These are phyloP conservation scores for Puccinia horiana DNA, from an alignment of 1,284 basidiomycete species.

Conservation along the genomic window DNA sequence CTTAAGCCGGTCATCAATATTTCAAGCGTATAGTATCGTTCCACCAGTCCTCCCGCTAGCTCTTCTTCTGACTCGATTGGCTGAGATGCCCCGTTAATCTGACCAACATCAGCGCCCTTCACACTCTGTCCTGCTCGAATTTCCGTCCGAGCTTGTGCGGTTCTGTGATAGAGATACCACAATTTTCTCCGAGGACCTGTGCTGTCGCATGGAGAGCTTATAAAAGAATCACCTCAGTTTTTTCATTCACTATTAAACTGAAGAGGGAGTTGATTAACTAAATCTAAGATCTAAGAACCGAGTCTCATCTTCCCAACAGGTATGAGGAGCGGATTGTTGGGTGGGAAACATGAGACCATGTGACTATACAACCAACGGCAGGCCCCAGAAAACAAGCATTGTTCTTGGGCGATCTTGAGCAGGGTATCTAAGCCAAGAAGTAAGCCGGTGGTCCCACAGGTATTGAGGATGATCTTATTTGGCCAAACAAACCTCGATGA, in stretches of 20 bases:
- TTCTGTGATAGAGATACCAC: not conserved
- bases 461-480: conserved; percentile 96
- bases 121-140: conserved; percentile 38
- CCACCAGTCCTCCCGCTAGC: conserved; percentile 54
- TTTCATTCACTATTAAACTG: no score
- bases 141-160: conserved; percentile 68
- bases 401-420: conserved; percentile 79
- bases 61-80: conserved; percentile 17
- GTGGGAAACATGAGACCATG: conserved; percentile 99
- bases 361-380: conserved; percentile 93
- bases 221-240: not conserved
- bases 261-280: conserved; percentile 57
- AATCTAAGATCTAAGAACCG: conserved; percentile 88
- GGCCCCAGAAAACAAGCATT: conserved; percentile 73
- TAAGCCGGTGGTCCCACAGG: conserved; percentile 97
- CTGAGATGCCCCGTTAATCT: not conserved
- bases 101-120: not conserved
- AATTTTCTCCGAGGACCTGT: not conserved
- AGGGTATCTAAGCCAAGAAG: conserved; percentile 89
- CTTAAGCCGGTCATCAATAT: conserved; percentile 97
- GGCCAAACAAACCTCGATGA: conserved; percentile 95
- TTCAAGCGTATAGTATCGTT: conserved; percentile 87
- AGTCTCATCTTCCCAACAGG: conserved; percentile 92
- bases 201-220: not conserved
- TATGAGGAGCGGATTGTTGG: conserved; percentile 87